These are phyloP conservation scores for Chaetothyriales sp. DNA, from an alignment of 2,329 filamentous ascomycete species.

Conservation along the genomic window DNA sequence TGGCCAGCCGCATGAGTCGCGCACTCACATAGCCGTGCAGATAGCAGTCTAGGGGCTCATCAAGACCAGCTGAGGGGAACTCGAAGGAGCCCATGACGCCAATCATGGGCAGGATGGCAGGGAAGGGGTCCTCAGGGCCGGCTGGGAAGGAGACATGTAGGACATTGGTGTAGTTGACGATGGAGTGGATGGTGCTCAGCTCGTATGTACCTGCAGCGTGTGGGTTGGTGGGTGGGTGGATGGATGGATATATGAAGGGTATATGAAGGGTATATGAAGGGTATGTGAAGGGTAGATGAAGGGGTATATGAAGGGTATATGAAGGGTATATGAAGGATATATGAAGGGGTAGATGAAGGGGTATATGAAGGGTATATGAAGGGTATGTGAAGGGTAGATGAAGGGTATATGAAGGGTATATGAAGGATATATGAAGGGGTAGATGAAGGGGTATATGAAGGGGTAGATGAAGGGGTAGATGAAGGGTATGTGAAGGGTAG, in stretches of 20 bases:
- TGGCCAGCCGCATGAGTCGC: slow-evolving; percentile 57
- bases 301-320: too few relatives aligned
- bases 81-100: slow-evolving; percentile 65
- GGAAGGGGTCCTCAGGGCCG: slow-evolving; percentile 51
- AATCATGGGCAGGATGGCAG: slow-evolving; percentile 71
- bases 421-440: too few relatives aligned
- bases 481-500: too few relatives aligned
- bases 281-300: too few relatives aligned
- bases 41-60: slow-evolving; percentile 60
- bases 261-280: too few relatives aligned
- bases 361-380: too few relatives aligned
- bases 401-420: too few relatives aligned
- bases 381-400: too few relatives aligned
- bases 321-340: too few relatives aligned
- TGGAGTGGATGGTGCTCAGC: slow-evolving; percentile 55
- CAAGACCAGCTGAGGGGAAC: slow-evolving; percentile 44
- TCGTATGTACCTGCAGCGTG: slow-evolving; percentile 51
- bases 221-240: neutral
- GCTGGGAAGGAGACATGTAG: slow-evolving; percentile 68
- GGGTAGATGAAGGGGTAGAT: too few relatives aligned
- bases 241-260: neutral
- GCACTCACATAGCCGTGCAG: slow-evolving; percentile 74
- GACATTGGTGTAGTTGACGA: slow-evolving; percentile 61
- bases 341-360: too few relatives aligned
- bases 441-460: too few relatives aligned